These are phyloP conservation scores for Aspergillus novoparasiticus DNA, from an alignment of 2,329 filamentous ascomycete genomes.

Conservation along the genomic window DNA sequence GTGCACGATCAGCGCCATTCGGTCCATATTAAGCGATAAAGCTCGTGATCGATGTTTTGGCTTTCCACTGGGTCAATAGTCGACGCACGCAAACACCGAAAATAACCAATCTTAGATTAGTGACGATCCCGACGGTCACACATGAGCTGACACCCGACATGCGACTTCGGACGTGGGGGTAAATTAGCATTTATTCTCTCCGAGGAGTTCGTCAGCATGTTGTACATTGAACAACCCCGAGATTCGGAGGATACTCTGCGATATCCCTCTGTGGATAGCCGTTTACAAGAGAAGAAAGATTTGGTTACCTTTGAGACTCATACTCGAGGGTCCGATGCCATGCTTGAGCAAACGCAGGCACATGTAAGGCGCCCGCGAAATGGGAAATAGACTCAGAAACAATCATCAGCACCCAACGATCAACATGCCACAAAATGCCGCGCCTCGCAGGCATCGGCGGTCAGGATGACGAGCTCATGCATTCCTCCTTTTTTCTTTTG, in stretches of 20 bases:
- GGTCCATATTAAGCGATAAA: not conserved
- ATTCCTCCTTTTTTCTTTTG: not conserved
- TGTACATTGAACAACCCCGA: not conserved
- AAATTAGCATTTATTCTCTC: not conserved
- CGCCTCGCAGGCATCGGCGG: not conserved
- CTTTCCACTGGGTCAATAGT: not conserved
- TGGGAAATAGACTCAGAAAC: not conserved
- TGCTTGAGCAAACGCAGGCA: not conserved
- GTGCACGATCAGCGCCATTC: not conserved
- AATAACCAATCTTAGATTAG: not conserved
- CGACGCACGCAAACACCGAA: not conserved
- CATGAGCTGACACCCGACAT: not conserved
- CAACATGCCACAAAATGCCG: not conserved
- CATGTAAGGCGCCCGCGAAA: not conserved
- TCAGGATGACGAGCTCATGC: not conserved
- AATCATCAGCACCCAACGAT: not conserved
- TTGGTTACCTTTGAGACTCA: not conserved
- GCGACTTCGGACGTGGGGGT: not conserved
- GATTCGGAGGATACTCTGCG: not conserved
- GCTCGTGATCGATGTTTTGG: not conserved
- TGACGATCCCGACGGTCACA: not conserved
- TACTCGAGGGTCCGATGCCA: not conserved
- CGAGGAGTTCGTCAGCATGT: not conserved
- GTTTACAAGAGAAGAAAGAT: not conserved
- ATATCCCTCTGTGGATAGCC: not conserved